phyloP scores from a whole-genome alignment of 805 yeast genomes.

The Peterozyma toletana region DNA sequence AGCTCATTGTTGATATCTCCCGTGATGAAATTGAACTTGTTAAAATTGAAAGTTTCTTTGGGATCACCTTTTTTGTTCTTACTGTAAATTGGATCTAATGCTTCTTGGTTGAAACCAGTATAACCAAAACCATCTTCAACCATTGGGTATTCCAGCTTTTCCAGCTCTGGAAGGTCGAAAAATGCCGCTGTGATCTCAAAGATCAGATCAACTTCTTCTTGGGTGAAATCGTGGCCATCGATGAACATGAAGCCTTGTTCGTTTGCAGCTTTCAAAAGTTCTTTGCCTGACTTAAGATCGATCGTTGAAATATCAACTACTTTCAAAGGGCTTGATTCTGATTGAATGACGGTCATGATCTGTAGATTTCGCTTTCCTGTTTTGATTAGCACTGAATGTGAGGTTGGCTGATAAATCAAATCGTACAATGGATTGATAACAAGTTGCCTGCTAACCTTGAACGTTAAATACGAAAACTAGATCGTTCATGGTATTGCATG shows the following conservation, averaged over 20 bases:
- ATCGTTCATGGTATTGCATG: too few species aligned
- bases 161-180: slow-evolving; percentile 39
- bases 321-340: slow-evolving; percentile 31
- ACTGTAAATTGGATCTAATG: slow-evolving; percentile 23
- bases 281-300: slow-evolving; percentile 31
- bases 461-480: too few species aligned
- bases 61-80: slow-evolving; percentile 42
- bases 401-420: too few species aligned
- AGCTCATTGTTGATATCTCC: slow-evolving; percentile 33
- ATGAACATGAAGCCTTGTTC: slow-evolving; percentile 59
- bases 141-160: slow-evolving; percentile 38
- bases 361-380: too few species aligned
- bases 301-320: slow-evolving; percentile 42
- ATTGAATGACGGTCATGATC: too few species aligned
- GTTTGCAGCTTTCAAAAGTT: slow-evolving; percentile 50
- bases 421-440: too few species aligned
- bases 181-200: slow-evolving; percentile 44
- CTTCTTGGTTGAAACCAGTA: slow-evolving; percentile 48
- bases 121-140: slow-evolving; percentile 51
- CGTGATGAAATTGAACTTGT: slow-evolving; percentile 37
- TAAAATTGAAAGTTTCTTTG: slow-evolving; percentile 63
- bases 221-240: slow-evolving; percentile 60
- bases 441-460: too few species aligned
- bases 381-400: too few species aligned
- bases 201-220: slow-evolving; percentile 41